phyloP scores from a whole-genome alignment of 371 early-diverging fungal species.

The Mortierella polycephala region DNA sequence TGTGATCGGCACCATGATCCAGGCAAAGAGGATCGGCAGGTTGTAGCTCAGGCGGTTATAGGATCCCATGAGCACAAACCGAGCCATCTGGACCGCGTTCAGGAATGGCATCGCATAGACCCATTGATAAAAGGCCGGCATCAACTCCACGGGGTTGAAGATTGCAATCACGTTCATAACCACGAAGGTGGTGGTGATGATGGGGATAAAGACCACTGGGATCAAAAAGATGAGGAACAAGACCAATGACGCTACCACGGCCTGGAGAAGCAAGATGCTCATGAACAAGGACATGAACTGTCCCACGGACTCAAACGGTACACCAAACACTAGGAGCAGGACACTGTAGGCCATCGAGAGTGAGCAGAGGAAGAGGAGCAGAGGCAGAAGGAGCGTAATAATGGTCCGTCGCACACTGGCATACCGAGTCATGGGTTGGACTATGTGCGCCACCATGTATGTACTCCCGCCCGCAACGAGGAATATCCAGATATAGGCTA shows the following conservation, averaged over 20 bases:
- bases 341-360: conserved; percentile 36
- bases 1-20: conserved; percentile 31
- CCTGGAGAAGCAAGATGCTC: conserved; percentile 33
- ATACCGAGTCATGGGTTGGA: conserved; percentile 18
- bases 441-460: conserved; percentile 26
- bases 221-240: conserved; percentile 40
- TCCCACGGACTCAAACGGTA: conserved; percentile 21
- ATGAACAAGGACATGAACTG: conserved; percentile 38
- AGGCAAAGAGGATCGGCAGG: conserved; percentile 40
- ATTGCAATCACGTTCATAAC: conserved; percentile 47
- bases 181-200: conserved; percentile 33
- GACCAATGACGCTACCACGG: conserved; percentile 32
- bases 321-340: conserved; percentile 32
- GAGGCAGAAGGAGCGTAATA: conserved; percentile 13
- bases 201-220: conserved; percentile 27
- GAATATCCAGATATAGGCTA: conserved; percentile 48
- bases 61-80: conserved; percentile 33
- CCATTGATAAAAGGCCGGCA: conserved; percentile 42
- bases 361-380: conserved; percentile 20
- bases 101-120: conserved; percentile 46
- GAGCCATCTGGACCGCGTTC: conserved; percentile 41
- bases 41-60: conserved; percentile 30
- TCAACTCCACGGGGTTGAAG: conserved; percentile 36
- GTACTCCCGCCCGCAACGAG: conserved; percentile 39
- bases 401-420: conserved; percentile 25